Evolutionary conservation across 2,329 filamentous ascomycete genomes (phyloP), one percentile per base, ranked within the genome.

Genomic region (Fusarium denticulatum): DNA sequence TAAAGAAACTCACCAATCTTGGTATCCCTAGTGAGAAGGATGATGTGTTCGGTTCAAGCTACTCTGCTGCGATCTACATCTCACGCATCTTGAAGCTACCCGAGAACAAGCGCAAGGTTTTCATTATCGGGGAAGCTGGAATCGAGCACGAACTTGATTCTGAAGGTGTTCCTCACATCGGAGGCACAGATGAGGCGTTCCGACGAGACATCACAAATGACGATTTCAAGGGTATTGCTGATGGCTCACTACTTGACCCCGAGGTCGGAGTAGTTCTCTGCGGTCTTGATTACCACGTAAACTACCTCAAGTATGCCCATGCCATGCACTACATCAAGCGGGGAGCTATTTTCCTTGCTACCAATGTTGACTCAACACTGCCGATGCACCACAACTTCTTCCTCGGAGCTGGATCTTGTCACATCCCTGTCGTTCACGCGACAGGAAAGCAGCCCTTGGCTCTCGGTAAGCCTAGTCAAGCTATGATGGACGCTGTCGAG

Each of bases 401-500:
- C 83, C 95, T 96, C 3, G 96, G 96, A 12, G 96, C 96, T 2
- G 96, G 96, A 2, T 92, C 94, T 5, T 92, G 94, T 72, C 91
- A 92, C 56, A 90, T 94, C 32, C 94, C 95, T 5, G 84, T 99
- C 67, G 87, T 92, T 60, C 92, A 93, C 81, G 94, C 94, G 86
- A 86, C 89, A 8, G 87, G 86, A 24, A 84, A 89, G 80, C 87
- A 93, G 77, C 96, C 96, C 2, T 83, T 94, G 37, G 91, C 94
- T 7, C 85, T 98, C 45, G 96, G 96, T 2, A 99, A 99, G 85
- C 96, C 96, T 7, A 97, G 94, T 81, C 95, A 97, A 85, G 96
- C 96, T 8, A 99, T 99, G 96, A 97, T 99, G 96, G 96, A 98
- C 82, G 95, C 96, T 7, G 93, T 99, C 64, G 96, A 98, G 86